Evolutionary conservation across 2,329 filamentous ascomycete species (phyloP).

Genomic region (Cercospora zeina): DNA sequence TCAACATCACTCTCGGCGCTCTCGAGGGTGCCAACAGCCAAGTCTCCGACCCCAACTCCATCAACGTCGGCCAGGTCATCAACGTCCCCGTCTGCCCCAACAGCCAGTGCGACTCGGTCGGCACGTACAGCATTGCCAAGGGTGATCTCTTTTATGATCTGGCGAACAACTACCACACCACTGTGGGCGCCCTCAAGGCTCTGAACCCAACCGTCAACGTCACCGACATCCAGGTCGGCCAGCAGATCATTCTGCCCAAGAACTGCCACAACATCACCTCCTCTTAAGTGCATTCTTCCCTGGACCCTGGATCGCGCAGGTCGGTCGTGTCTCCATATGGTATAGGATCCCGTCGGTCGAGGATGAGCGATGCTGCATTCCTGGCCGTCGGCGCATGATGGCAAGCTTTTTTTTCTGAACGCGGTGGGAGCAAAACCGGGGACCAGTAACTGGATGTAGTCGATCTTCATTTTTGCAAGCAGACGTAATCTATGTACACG

Average conservation of each 20-base stretch:
- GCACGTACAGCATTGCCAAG: conserved; percentile 29
- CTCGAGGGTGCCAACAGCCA: conserved; percentile 31
- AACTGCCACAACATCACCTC: conserved; percentile 15
- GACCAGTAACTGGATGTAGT: background rate
- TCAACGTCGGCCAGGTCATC: conserved; percentile 30
- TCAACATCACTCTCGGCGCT: conserved; percentile 34
- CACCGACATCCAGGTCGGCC: conserved; percentile 23
- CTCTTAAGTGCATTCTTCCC: background rate
- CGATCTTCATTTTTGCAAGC: background rate
- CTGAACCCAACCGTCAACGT: conserved; percentile 30
- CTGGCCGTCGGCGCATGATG: background rate
- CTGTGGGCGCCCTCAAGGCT: conserved; percentile 32
- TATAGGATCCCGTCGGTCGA: background rate
- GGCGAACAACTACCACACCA: conserved; percentile 25
- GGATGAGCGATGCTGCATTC: background rate
- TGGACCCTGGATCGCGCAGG: background rate
- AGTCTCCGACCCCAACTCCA: conserved; percentile 29
- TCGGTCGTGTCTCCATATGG: background rate
- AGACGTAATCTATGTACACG: conserved; percentile 1
- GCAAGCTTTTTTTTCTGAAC: too few relatives aligned
- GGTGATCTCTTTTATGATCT: conserved; percentile 34
- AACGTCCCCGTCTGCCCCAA: conserved; percentile 33
- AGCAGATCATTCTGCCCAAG: conserved; percentile 22
- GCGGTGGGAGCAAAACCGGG: too few relatives aligned
- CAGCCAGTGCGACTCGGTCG: conserved; percentile 27